phyloP scores from a whole-genome alignment of 2,329 filamentous ascomycete genomes.

The Rhinocladiella similis region DNA sequence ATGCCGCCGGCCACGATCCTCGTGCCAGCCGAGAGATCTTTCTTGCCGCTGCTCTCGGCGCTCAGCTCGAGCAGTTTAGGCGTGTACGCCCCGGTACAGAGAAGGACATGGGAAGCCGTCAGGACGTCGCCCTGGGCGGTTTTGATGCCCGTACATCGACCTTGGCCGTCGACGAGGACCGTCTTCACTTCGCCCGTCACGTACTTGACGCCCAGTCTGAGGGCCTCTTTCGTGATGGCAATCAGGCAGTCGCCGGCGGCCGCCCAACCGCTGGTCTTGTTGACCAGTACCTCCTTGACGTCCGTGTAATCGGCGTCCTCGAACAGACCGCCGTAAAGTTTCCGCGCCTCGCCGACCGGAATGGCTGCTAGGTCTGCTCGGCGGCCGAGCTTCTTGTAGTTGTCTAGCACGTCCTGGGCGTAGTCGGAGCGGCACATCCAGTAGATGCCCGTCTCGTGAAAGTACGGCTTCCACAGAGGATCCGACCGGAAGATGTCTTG shows the following conservation, averaged over 20 bases:
- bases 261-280: conserved; percentile 63
- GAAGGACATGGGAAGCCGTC: conserved; percentile 32
- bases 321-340: conserved; percentile 60
- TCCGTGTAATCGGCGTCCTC: conserved; percentile 60
- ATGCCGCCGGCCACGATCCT: conserved; percentile 51
- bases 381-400: conserved; percentile 52
- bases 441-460: conserved; percentile 55
- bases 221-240: conserved; percentile 53
- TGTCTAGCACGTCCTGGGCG: conserved; percentile 49
- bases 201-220: conserved; percentile 61
- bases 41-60: conserved; percentile 37
- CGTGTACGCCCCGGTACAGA: conserved; percentile 37
- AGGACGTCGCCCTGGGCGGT: conserved; percentile 30
- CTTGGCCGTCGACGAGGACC: conserved; percentile 50
- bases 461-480: conserved; percentile 44
- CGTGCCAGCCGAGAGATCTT: conserved; percentile 52
- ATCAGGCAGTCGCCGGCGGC: conserved; percentile 60
- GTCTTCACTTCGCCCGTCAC: conserved; percentile 53
- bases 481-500: conserved; percentile 36
- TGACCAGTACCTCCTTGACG: conserved; percentile 61
- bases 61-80: conserved; percentile 45
- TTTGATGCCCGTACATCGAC: conserved; percentile 38
- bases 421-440: conserved; percentile 50
- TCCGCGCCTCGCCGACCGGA: conserved; percentile 54
- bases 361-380: conserved; percentile 48